Evolutionary conservation across 108 stramenopile genomes (phyloP).

Genomic region (Skeletonema costatum): DNA sequence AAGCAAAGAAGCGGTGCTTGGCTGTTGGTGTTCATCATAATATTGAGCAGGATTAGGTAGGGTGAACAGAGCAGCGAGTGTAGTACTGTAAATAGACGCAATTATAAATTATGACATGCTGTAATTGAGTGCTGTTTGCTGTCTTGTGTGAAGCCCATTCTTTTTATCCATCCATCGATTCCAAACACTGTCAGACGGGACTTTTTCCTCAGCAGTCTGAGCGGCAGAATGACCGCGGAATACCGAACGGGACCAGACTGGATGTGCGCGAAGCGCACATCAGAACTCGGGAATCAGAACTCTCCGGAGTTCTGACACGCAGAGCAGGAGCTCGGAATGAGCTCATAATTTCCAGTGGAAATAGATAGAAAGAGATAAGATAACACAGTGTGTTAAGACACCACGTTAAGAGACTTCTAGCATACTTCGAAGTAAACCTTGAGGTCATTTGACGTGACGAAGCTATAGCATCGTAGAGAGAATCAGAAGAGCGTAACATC

Average conservation of each 20-base stretch:
- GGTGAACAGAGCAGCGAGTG: no score
- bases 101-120: no score
- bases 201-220: background rate
- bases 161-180: no score
- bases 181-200: background rate
- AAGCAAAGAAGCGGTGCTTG: no score
- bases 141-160: no score
- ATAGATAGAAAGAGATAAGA: background rate
- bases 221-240: background rate
- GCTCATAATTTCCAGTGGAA: background rate
- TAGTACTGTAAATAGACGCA: no score
- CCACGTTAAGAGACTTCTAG: background rate
- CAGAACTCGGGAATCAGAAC: background rate
- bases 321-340: background rate
- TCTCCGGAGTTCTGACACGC: background rate
- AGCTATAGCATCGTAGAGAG: no score
- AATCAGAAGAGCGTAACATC: no score
- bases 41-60: no score
- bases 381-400: background rate
- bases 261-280: background rate
- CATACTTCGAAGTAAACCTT: conserved; percentile 1
- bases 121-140: no score
- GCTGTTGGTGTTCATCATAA: no score
- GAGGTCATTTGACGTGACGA: background rate
- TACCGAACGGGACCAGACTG: background rate